These are phyloP conservation scores for Larix kaempferi DNA, from an alignment of 75 land plant species.

Conservation along the genomic window DNA sequence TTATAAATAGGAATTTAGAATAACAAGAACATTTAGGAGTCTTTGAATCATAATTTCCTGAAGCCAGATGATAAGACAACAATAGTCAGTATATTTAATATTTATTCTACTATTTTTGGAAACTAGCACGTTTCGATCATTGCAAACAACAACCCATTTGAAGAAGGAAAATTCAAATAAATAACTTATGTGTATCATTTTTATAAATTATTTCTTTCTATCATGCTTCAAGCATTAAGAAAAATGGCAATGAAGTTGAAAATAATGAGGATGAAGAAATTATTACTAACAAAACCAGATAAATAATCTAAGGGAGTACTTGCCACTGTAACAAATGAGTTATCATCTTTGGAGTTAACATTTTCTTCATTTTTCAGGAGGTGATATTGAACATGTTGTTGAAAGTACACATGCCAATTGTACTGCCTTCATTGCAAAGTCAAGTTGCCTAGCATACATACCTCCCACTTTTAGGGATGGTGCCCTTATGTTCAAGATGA, in stretches of 20 bases:
- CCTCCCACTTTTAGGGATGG: slow-evolving; percentile 10
- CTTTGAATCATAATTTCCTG: no score
- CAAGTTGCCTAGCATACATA: slow-evolving; percentile 49
- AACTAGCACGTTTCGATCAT: no score
- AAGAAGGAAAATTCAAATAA: not conserved
- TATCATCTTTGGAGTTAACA: slow-evolving; percentile 63
- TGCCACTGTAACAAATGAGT: slow-evolving; percentile 88
- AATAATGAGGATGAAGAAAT: not conserved
- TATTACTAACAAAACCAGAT: not conserved
- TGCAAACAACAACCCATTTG: not conserved
- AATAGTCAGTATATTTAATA: no score
- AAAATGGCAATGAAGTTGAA: not conserved
- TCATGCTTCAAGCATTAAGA: not conserved
- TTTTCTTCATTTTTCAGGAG: slow-evolving; percentile 45
- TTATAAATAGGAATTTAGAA: no score
- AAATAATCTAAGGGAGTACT: slow-evolving; percentile 27
- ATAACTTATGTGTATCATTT: not conserved
- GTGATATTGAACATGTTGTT: slow-evolving; percentile 67
- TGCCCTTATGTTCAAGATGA: not conserved
- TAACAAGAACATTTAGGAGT: no score
- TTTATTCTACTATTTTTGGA: no score
- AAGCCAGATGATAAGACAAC: no score
- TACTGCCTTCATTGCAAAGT: slow-evolving; percentile 71
- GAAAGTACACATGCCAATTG: slow-evolving; percentile 80
- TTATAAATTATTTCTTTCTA: not conserved